Evolutionary conservation across 331 rosid genomes (phyloP).

Genomic region (Malus hybrid): DNA sequence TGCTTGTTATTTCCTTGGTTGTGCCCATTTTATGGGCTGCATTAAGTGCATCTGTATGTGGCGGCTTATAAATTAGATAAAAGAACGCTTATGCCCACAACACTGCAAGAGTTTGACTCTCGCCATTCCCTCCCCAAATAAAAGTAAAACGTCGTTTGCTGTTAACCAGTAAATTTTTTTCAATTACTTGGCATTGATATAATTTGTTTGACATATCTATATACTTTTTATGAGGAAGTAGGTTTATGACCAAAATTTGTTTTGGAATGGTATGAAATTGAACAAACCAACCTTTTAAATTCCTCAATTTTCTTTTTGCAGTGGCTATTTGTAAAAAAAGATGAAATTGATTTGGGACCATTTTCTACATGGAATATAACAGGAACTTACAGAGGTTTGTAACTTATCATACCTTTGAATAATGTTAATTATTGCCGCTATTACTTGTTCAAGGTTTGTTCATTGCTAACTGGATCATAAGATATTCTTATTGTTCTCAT

Average conservation of each 20-base stretch:
- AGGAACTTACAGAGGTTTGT: slow-evolving; percentile 94
- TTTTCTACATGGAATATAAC: slow-evolving; percentile 87
- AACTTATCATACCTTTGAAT: not conserved
- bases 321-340: slow-evolving; percentile 67
- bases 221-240: not conserved
- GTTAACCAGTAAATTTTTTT: not conserved
- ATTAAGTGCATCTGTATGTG: not conserved
- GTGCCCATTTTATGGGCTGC: not conserved
- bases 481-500: not conserved
- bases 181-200: not conserved
- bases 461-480: not conserved
- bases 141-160: not conserved
- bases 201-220: not conserved
- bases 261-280: slow-evolving; percentile 18
- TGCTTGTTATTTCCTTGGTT: not conserved
- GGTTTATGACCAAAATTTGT: slow-evolving; percentile 2
- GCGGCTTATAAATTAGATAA: not conserved
- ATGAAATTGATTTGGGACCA: slow-evolving; percentile 64
- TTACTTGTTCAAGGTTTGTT: not conserved
- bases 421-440: not conserved
- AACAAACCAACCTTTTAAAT: slow-evolving; percentile 10
- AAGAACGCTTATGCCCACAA: not conserved
- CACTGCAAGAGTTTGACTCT: not conserved
- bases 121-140: not conserved
- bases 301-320: slow-evolving; percentile 35